phyloP scores from a whole-genome alignment of 176 grass and related monocot genomes.

The Urochloa ruziziensis region DNA sequence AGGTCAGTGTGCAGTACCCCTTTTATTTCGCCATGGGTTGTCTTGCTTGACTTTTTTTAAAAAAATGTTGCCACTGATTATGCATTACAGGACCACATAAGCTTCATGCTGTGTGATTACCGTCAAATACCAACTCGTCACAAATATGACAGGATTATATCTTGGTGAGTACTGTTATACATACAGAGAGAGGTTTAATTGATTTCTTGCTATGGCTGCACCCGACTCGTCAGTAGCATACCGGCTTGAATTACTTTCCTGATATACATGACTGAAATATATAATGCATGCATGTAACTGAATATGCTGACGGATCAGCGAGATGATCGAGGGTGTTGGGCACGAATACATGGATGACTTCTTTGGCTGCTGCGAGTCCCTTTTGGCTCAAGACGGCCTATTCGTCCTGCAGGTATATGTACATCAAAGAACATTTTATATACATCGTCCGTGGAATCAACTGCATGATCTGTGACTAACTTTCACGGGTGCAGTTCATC shows the following conservation, averaged over 20 bases:
- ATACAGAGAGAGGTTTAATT: background rate
- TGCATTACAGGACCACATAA: constrained; percentile 57
- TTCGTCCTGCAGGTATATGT: constrained; percentile 67
- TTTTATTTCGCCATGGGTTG: background rate
- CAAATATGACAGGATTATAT: constrained; percentile 85
- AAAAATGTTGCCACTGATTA: background rate
- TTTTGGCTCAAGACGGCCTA: constrained; percentile 64
- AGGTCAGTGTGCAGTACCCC: constrained; percentile 45
- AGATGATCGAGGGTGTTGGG: constrained; percentile 89
- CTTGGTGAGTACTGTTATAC: constrained; percentile 44
- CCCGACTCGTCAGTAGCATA: background rate
- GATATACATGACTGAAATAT: background rate
- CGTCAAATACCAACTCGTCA: constrained; percentile 50
- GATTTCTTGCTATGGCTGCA: background rate
- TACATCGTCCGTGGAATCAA: background rate
- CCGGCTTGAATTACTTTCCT: background rate
- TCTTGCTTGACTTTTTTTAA: background rate
- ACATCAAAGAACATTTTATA: background rate
- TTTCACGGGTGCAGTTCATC: constrained; percentile 48
- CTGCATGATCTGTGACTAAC: background rate
- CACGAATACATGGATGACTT: constrained; percentile 86
- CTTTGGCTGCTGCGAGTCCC: constrained; percentile 73
- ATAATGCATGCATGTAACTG: background rate
- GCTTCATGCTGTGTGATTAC: constrained; percentile 78
- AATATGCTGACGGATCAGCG: constrained; percentile 39